Conservation (phyloP, 2,329 filamentous ascomycete genomes). For the Alternaria infectoria region DNA sequence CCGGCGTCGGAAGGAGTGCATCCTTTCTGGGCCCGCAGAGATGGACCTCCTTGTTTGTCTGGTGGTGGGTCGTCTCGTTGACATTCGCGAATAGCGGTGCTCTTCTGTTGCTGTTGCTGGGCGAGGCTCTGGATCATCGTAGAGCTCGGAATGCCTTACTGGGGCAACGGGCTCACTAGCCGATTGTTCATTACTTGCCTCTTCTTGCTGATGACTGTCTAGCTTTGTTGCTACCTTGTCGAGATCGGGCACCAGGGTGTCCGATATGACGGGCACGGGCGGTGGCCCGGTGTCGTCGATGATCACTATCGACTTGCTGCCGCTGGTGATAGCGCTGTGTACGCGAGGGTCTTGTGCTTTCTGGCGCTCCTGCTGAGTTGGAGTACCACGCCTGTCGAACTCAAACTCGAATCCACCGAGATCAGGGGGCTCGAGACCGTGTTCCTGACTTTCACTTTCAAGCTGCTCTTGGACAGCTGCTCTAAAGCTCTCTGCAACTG, state of each 20-base stretch:
- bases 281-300: conserved; percentile 72
- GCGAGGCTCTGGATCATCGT: conserved; percentile 19
- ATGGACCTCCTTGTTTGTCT: conserved; percentile 32
- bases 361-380: conserved; percentile 13
- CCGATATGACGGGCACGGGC: conserved; percentile 61
- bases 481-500: conserved; percentile 79
- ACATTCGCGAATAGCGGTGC: conserved; percentile 25
- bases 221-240: conserved; percentile 8
- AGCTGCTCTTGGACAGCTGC: conserved; percentile 72
- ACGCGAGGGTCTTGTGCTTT: conserved; percentile 44
- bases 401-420: conserved; percentile 46
- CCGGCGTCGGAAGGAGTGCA: conserved; percentile 45
- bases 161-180: conserved; percentile 15
- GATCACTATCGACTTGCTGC: conserved; percentile 91
- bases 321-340: conserved; percentile 69
- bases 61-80: conserved; percentile 23
- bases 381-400: conserved; percentile 34
- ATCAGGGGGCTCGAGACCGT: conserved; percentile 24
- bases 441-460: conserved; percentile 36
- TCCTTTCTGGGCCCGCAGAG: conserved; percentile 39
- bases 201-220: conserved; percentile 11
- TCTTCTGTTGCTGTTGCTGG: conserved; percentile 17
- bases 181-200: conserved; percentile 27
- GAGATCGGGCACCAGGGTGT: conserved; percentile 46
- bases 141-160: conserved; percentile 28